These are phyloP conservation scores for Aspergillus sclerotiicarbonarius DNA, from an alignment of 495 filamentous ascomycete genomes.

Conservation along the genomic window DNA sequence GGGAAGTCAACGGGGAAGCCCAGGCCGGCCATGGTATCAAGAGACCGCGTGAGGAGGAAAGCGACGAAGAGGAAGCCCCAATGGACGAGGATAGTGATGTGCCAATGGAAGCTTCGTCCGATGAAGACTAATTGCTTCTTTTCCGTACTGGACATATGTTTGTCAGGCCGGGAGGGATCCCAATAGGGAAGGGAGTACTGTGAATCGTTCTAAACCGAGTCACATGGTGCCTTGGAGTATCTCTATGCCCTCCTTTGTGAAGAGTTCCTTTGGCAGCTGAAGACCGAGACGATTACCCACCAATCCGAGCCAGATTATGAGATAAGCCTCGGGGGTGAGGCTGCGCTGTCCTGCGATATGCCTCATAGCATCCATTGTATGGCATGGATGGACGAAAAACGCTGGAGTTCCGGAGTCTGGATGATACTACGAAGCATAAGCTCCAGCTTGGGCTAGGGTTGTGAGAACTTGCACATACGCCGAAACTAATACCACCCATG, in stretches of 20 bases:
- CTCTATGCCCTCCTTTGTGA: slow-evolving; percentile 24
- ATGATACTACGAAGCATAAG: slow-evolving; percentile 67
- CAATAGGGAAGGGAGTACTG: slow-evolving; percentile 3
- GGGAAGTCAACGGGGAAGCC: slow-evolving; percentile 33
- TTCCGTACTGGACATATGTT: background rate
- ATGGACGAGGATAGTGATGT: slow-evolving; percentile 70
- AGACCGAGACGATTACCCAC: slow-evolving; percentile 72
- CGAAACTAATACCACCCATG: slow-evolving; percentile 74
- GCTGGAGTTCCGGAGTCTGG: slow-evolving; percentile 68
- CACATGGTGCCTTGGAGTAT: slow-evolving; percentile 12
- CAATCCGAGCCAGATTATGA: slow-evolving; percentile 77
- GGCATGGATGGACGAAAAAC: slow-evolving; percentile 84
- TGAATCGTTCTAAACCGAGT: slow-evolving; percentile 8
- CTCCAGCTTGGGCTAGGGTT: slow-evolving; percentile 21
- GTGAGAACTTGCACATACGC: slow-evolving; percentile 52
- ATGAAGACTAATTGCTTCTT: slow-evolving; percentile 42
- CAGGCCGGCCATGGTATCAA: slow-evolving; percentile 50
- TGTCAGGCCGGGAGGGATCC: background rate
- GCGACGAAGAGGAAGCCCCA: slow-evolving; percentile 63
- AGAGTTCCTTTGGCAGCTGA: slow-evolving; percentile 57
- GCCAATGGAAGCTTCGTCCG: slow-evolving; percentile 54
- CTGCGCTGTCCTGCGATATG: slow-evolving; percentile 45
- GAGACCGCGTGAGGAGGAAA: slow-evolving; percentile 70
- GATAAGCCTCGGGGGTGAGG: slow-evolving; percentile 61
- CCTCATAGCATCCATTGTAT: slow-evolving; percentile 74